Percentiles rank a stretch among this genome's conserved stretches.
These are phyloP conservation scores for Staphylotrichum tortipilum DNA, from an alignment of 495 filamentous ascomycete species.

Conservation along the genomic window DNA sequence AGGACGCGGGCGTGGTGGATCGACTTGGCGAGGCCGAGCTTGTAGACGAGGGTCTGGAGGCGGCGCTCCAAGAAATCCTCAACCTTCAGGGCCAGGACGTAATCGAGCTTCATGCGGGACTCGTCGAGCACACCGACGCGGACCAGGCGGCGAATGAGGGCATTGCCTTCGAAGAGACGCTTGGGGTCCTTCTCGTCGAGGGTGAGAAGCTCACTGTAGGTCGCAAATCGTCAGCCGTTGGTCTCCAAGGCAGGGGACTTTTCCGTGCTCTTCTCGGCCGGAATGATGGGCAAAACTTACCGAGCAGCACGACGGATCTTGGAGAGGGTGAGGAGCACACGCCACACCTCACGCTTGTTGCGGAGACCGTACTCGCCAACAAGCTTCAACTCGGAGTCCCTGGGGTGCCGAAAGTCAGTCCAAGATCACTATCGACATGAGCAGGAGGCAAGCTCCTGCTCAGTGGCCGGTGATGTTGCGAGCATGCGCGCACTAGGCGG, in stretches of 20 bases:
- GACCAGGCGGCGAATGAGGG: constrained; percentile 98
- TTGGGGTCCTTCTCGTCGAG: constrained; percentile 99
- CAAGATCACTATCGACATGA: constrained; percentile 74
- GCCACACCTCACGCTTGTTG: constrained; percentile 99
- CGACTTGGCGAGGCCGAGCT: constrained; percentile 98
- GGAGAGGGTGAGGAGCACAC: constrained; percentile 96
- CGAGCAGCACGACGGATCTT: constrained; percentile 99
- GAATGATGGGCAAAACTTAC: too few relatives aligned
- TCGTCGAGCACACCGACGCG: constrained; percentile 99
- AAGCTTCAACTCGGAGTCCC: constrained; percentile 97
- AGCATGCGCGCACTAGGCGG: constrained; percentile 16
- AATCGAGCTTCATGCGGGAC: constrained; percentile 99
- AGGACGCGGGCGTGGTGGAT: constrained; percentile 99
- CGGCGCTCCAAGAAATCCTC: constrained; percentile 99
- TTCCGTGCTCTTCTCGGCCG: too few relatives aligned
- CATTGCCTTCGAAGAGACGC: constrained; percentile 99
- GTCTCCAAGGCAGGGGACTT: too few relatives aligned
- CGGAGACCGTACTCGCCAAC: constrained; percentile 98
- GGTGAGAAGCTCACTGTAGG: constrained; percentile 87
- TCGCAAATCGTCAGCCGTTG: constrained; percentile 4
- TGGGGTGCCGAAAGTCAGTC: constrained; percentile 46
- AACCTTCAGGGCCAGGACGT: constrained; percentile 94
- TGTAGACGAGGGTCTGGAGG: constrained; percentile 98
- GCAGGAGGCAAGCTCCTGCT: constrained; percentile 93
- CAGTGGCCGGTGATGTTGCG: constrained; percentile 74